Conservation (phyloP, 352 stramenopile species). For the Elongisporangium undulatum region DNA sequence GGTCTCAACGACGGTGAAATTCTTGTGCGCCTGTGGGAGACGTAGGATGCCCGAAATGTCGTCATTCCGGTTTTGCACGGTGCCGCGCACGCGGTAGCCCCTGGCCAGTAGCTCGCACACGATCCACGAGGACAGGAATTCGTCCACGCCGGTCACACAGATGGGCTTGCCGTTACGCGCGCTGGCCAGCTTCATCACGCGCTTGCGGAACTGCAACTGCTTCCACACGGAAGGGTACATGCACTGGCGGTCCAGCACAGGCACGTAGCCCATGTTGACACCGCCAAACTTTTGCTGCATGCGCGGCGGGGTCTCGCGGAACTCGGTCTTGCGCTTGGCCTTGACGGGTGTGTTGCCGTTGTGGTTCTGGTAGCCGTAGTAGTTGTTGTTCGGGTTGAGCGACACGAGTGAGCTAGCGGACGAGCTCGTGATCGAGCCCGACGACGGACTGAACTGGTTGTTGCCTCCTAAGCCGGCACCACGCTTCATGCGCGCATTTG, state of each 20-base stretch:
- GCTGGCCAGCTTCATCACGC: conserved; percentile 71
- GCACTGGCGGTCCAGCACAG: conserved; percentile 31
- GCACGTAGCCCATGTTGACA: conserved; percentile 20
- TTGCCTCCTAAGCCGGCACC: conserved; percentile 4
- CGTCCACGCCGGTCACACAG: conserved; percentile 83
- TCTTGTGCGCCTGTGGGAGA: conserved; percentile 65
- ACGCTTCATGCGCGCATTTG: background rate
- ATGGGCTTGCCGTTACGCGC: conserved; percentile 77
- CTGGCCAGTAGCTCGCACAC: conserved; percentile 70
- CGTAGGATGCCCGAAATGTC: conserved; percentile 75
- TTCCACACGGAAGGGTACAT: conserved; percentile 87
- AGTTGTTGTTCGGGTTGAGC: conserved; percentile 12
- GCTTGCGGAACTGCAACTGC: conserved; percentile 73
- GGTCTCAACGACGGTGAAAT: conserved; percentile 86
- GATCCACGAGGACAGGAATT: conserved; percentile 84
- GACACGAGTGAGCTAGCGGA: conserved; percentile 17
- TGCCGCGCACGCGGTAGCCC: conserved; percentile 81
- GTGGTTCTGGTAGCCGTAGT: conserved; percentile 11
- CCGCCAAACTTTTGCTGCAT: conserved; percentile 6
- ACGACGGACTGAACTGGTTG: conserved; percentile 19
- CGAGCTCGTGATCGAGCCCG: conserved; percentile 34
- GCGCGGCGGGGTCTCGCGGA: conserved; percentile 22
- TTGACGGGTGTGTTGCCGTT: conserved; percentile 7
- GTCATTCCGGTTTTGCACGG: conserved; percentile 83
- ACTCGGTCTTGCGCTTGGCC: conserved; percentile 8